Conservation (phyloP, 2,329 filamentous ascomycete species). For the Calonectria pauciramosa region DNA sequence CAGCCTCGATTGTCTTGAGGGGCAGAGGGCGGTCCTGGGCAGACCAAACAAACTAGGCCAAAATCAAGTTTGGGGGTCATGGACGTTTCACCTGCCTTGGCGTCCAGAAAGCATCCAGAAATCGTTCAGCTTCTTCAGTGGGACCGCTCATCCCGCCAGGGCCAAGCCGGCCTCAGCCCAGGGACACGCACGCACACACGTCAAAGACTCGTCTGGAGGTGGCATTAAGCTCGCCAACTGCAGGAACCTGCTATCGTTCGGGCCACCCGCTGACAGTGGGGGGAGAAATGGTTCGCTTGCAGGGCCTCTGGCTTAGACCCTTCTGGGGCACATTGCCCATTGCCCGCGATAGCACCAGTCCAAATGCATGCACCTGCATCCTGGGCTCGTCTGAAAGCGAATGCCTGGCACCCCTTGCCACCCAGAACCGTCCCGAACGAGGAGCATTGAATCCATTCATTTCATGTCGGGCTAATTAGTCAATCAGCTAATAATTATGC, state of each 20-base stretch:
- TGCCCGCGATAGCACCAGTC: background rate
- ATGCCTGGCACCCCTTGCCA: background rate
- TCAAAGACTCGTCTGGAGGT: background rate
- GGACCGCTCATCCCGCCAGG: background rate
- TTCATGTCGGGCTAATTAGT: background rate
- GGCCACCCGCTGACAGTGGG: conserved; percentile 1
- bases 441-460: conserved; percentile 5
- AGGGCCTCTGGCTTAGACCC: background rate
- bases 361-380: background rate
- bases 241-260: conserved; percentile 20
- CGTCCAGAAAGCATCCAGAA: background rate
- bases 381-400: background rate
- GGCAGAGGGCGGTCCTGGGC: conserved; percentile 22
- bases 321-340: background rate
- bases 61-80: conserved; percentile 10
- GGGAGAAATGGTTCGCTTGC: background rate
- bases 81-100: conserved; percentile 16
- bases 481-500: background rate
- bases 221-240: conserved; percentile 19
- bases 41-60: conserved; percentile 3
- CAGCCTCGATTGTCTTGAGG: conserved; percentile 26
- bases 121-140: background rate
- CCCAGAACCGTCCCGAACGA: background rate
- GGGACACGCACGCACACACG: conserved; percentile 24
- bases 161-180: conserved; percentile 13